Evolutionary conservation across 2,329 filamentous ascomycete genomes (phyloP).

Genomic region (Curvularia sp.): DNA sequence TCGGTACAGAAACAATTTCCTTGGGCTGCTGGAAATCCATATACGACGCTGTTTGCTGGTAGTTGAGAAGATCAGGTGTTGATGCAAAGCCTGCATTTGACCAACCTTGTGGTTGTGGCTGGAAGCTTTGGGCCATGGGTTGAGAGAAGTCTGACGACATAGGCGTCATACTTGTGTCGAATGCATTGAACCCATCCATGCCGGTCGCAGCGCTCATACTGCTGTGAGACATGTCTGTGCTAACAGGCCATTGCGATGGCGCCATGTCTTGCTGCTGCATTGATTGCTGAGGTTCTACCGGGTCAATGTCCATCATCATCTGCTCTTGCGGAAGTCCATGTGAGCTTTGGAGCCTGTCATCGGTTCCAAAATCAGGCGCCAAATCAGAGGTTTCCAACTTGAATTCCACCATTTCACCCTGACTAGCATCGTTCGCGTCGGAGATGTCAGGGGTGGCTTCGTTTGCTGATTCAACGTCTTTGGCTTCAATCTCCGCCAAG

Average conservation of each 20-base stretch:
- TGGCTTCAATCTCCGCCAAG: constrained; percentile 52
- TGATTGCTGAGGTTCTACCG: constrained; percentile 41
- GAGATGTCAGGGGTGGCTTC: constrained; percentile 35
- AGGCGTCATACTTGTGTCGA: constrained; percentile 39
- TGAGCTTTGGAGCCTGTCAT: constrained; percentile 40
- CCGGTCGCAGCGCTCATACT: constrained; percentile 37
- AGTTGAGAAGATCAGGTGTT: constrained; percentile 45
- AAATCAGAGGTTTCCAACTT: constrained; percentile 47
- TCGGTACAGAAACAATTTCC: constrained; percentile 44
- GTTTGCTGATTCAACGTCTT: constrained; percentile 36
- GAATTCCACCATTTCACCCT: constrained; percentile 47
- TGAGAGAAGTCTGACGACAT: constrained; percentile 45
- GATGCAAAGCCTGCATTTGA: constrained; percentile 47
- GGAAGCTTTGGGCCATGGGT: constrained; percentile 43
- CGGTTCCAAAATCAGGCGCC: constrained; percentile 29
- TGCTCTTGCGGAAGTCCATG: constrained; percentile 42
- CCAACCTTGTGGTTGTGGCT: constrained; percentile 41
- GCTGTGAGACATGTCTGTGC: constrained; percentile 41
- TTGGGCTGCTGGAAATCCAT: constrained; percentile 44
- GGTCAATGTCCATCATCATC: constrained; percentile 48
- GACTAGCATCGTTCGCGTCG: constrained; percentile 36
- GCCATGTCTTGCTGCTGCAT: constrained; percentile 43
- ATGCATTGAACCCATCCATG: constrained; percentile 42
- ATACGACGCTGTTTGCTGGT: constrained; percentile 41
- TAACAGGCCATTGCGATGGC: constrained; percentile 46